A percentile compares a stretch with the other conserved stretches of the same genome.
phyloP scores from a whole-genome alignment of 108 stramenopile species.

The Fistulifera solaris region DNA sequence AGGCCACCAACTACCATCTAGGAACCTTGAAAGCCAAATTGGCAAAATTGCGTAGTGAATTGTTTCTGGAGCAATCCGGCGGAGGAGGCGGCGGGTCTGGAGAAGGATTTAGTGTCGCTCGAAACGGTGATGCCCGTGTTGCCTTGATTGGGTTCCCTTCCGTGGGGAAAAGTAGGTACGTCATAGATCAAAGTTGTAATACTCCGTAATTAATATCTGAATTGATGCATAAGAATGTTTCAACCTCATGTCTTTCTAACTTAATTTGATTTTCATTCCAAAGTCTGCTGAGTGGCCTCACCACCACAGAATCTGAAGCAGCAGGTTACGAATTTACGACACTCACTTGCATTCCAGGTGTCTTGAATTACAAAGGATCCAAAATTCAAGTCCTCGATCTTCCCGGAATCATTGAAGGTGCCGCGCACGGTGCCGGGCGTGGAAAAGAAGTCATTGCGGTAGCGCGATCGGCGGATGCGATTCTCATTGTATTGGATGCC shows the following conservation, averaged over 20 bases:
- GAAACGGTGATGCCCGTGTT: constrained; percentile 94
- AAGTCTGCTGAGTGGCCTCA: constrained; percentile 69
- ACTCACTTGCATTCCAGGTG: constrained; percentile 97
- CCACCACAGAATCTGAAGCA: constrained; percentile 89
- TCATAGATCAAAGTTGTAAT: constrained; percentile 5
- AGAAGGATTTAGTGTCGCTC: constrained; percentile 91
- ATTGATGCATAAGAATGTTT: too few species aligned
- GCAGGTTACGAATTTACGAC: constrained; percentile 94
- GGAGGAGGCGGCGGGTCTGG: constrained; percentile 63
- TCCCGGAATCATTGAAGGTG: constrained; percentile 99
- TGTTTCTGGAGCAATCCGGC: constrained; percentile 85
- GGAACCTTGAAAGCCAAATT: constrained; percentile 98
- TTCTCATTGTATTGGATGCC: constrained; percentile 97
- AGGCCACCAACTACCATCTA: constrained; percentile 77
- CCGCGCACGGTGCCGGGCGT: constrained; percentile 95
- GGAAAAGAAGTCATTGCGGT: constrained; percentile 98
- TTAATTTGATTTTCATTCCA: neutral
- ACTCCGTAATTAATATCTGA: too few species aligned
- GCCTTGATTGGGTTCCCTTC: constrained; percentile 96
- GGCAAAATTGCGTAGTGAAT: constrained; percentile 89
- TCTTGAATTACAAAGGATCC: constrained; percentile 69
- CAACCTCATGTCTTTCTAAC: neutral
- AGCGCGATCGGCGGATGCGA: constrained; percentile 90
- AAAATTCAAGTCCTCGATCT: constrained; percentile 97
- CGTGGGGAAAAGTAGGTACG: constrained; percentile 43